These are phyloP conservation scores for Euphorbia tirucalli DNA, from an alignment of 345 rosid genomes.

Conservation along the genomic window DNA sequence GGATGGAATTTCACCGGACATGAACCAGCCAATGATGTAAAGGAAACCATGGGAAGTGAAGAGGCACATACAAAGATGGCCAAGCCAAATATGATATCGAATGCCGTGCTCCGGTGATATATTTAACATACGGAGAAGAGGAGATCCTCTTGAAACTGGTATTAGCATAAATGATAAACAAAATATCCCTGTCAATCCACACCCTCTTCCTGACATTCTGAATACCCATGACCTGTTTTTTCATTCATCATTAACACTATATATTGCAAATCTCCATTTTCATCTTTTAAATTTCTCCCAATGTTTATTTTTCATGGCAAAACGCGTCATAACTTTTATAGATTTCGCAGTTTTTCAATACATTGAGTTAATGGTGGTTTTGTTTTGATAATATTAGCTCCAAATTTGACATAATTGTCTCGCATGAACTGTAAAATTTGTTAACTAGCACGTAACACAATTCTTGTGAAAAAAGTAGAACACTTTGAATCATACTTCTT, in stretches of 20 bases:
- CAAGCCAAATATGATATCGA: slow-evolving; percentile 39
- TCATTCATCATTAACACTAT: background rate
- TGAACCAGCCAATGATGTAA: slow-evolving; percentile 27
- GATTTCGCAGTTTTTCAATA: no score
- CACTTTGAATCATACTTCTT: no score
- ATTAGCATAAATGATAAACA: slow-evolving; percentile 34
- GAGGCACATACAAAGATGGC: slow-evolving; percentile 30
- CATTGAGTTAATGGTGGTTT: no score
- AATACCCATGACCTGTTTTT: slow-evolving; percentile 26
- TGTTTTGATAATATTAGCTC: no score
- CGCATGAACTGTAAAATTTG: no score
- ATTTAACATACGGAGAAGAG: slow-evolving; percentile 28
- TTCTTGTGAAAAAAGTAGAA: no score
- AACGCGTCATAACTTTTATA: no score
- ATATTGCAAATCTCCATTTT: no score
- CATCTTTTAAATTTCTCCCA: no score
- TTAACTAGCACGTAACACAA: no score
- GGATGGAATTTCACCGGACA: slow-evolving; percentile 15
- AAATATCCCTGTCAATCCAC: slow-evolving; percentile 28
- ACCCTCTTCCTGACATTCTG: slow-evolving; percentile 17
- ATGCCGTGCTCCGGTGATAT: slow-evolving; percentile 29
- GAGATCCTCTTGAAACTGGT: slow-evolving; percentile 33
- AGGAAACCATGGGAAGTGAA: slow-evolving; percentile 31
- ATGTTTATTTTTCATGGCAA: no score
- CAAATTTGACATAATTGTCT: no score